These are phyloP conservation scores for Xerophyta viscosa DNA, from an alignment of 106 monocot species.

Conservation along the genomic window DNA sequence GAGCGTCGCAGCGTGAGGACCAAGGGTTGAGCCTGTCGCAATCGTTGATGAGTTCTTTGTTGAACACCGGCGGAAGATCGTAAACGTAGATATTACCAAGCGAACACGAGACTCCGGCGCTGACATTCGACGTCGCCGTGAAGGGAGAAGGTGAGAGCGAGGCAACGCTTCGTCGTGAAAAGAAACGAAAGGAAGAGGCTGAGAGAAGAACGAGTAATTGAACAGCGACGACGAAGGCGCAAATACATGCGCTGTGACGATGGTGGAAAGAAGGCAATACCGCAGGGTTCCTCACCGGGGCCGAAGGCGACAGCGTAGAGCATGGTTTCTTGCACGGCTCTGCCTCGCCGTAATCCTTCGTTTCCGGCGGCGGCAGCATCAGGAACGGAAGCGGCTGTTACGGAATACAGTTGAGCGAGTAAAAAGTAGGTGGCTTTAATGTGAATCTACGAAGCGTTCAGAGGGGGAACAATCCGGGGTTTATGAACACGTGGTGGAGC, in stretches of 20 bases:
- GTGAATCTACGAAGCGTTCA: no score
- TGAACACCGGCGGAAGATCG: constrained; percentile 73
- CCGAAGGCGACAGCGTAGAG: background rate
- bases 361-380: no score
- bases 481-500: no score
- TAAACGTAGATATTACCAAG: constrained; percentile 58
- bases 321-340: no score
- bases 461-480: no score
- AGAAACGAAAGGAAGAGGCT: background rate
- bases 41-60: constrained; percentile 37
- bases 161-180: background rate
- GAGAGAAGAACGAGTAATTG: constrained; percentile 4
- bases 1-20: constrained; percentile 42
- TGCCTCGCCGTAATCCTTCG: no score
- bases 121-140: background rate
- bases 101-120: constrained; percentile 7
- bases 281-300: background rate
- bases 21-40: constrained; percentile 40
- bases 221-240: background rate
- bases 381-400: no score
- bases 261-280: background rate
- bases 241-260: background rate
- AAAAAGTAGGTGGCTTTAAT: no score
- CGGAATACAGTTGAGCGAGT: no score
- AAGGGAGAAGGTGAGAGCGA: background rate